A percentile compares a stretch with the other conserved stretches of the same genome.
phyloP scores from a whole-genome alignment of 2,329 filamentous ascomycete species.

The Penicillium vulpinum region DNA sequence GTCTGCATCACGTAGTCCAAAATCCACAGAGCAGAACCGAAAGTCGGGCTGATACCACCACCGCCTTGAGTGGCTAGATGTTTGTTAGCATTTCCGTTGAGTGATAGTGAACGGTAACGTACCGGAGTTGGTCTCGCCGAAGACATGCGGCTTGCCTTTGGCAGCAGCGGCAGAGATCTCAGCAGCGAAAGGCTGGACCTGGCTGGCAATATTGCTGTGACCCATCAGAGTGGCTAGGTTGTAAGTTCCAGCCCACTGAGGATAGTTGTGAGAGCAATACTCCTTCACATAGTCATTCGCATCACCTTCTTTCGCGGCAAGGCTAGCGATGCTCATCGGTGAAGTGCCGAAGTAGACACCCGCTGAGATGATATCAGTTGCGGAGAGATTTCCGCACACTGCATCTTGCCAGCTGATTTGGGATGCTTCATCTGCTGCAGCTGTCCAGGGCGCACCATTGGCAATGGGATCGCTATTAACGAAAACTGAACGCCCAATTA shows the following conservation, averaged over 20 bases:
- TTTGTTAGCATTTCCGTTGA: background rate
- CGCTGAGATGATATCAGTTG: conserved; percentile 32
- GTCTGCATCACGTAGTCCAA: conserved; percentile 48
- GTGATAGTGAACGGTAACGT: background rate
- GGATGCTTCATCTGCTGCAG: conserved; percentile 34
- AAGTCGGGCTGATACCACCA: conserved; percentile 48
- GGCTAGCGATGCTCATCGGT: conserved; percentile 39
- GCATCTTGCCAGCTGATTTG: conserved; percentile 37
- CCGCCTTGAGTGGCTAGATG: conserved; percentile 39
- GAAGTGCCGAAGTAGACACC: conserved; percentile 39
- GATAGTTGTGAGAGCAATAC: conserved; percentile 54
- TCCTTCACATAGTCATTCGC: conserved; percentile 43
- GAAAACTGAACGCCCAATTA: conserved; percentile 19
- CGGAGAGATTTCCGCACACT: conserved; percentile 32
- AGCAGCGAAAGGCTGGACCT: conserved; percentile 43
- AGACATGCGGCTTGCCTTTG: conserved; percentile 48
- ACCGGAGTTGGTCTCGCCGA: conserved; percentile 56
- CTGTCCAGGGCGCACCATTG: conserved; percentile 30
- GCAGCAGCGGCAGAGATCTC: conserved; percentile 44
- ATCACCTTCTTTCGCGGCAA: conserved; percentile 40
- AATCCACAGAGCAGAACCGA: conserved; percentile 54
- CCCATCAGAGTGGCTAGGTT: conserved; percentile 48
- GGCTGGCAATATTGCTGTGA: conserved; percentile 44
- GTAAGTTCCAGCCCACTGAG: conserved; percentile 41
- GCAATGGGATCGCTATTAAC: conserved; percentile 27